phyloP scores from a whole-genome alignment of 2,329 filamentous ascomycete genomes.

The Penicillium sp. region DNA sequence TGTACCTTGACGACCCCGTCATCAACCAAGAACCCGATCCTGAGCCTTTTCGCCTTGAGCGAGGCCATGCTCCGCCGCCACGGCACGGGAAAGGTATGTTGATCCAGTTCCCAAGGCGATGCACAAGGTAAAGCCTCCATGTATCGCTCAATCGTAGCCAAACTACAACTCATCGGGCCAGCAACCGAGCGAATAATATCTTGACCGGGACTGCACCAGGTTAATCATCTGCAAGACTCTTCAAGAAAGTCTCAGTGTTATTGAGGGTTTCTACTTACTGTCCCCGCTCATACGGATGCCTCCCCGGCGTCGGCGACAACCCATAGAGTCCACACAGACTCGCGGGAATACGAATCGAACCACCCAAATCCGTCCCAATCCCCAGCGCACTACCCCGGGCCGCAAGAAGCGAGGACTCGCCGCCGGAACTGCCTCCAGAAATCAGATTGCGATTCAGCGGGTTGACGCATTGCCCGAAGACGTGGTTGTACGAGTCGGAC shows the following conservation, averaged over 20 bases:
- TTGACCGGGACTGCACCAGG: slow-evolving; percentile 24
- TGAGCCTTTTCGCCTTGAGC: slow-evolving; percentile 49
- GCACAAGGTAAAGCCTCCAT: slow-evolving; percentile 37
- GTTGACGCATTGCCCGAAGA: slow-evolving; percentile 58
- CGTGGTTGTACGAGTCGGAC: slow-evolving; percentile 36
- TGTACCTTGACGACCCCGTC: slow-evolving; percentile 63
- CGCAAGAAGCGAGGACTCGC: slow-evolving; percentile 55
- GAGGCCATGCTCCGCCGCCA: slow-evolving; percentile 35
- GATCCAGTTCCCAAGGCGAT: slow-evolving; percentile 41
- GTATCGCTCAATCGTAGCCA: slow-evolving; percentile 32
- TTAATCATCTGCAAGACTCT: neutral
- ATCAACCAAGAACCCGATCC: slow-evolving; percentile 62
- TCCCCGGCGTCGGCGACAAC: slow-evolving; percentile 41
- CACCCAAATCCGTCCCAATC: slow-evolving; percentile 57
- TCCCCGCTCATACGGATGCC: slow-evolving; percentile 39
- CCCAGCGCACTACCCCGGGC: slow-evolving; percentile 54
- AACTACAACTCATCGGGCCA: slow-evolving; percentile 30
- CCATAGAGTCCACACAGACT: slow-evolving; percentile 59
- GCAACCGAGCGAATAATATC: slow-evolving; percentile 32
- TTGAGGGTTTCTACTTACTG: slow-evolving; percentile 27
- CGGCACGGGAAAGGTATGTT: slow-evolving; percentile 38
- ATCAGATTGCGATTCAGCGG: slow-evolving; percentile 54
- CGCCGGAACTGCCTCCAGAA: slow-evolving; percentile 58
- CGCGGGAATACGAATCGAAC: slow-evolving; percentile 57
- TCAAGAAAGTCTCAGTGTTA: neutral